Conservation (phyloP, 2,329 filamentous ascomycete species). For the Aspergillus novofumigatus region DNA sequence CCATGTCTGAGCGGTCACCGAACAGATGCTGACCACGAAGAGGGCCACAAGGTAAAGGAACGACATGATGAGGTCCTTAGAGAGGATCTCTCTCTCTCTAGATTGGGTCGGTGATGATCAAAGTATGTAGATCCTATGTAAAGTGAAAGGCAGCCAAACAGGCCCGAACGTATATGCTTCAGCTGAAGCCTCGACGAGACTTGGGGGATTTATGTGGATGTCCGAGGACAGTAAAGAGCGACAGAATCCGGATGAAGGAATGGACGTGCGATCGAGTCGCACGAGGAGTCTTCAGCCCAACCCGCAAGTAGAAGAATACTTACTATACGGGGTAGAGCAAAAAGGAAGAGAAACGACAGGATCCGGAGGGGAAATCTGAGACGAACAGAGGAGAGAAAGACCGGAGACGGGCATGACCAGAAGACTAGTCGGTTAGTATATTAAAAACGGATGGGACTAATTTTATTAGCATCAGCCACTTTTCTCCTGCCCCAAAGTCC, state of each 20-base stretch:
- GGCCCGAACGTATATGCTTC: background rate
- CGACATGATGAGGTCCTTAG: slow-evolving; percentile 18
- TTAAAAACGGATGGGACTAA: background rate
- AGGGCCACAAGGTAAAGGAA: slow-evolving; percentile 23
- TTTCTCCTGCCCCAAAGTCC: background rate
- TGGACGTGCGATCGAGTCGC: slow-evolving; percentile 26
- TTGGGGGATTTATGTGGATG: background rate
- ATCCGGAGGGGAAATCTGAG: slow-evolving; percentile 1
- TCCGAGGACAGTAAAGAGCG: slow-evolving; percentile 10
- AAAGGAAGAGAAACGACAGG: slow-evolving; percentile 4
- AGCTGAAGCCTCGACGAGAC: background rate
- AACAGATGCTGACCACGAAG: slow-evolving; percentile 25
- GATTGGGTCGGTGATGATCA: slow-evolving; percentile 2
- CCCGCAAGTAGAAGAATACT: slow-evolving; percentile 13
- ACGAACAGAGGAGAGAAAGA: slow-evolving; percentile 1
- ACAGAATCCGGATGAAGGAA: slow-evolving; percentile 16
- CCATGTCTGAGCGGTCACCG: slow-evolving; percentile 62
- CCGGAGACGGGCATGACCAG: background rate
- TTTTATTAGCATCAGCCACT: background rate
- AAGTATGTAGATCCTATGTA: background rate
- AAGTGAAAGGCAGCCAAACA: slow-evolving; percentile 4
- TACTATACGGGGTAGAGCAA: background rate
- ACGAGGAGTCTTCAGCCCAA: slow-evolving; percentile 19
- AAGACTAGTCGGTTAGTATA: background rate
- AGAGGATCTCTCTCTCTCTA: background rate